A percentile compares a stretch with the other conserved stretches of the same genome.
These are phyloP conservation scores for Holtermannia corniformis DNA, from an alignment of 768 basidiomycete genomes.

Conservation along the genomic window DNA sequence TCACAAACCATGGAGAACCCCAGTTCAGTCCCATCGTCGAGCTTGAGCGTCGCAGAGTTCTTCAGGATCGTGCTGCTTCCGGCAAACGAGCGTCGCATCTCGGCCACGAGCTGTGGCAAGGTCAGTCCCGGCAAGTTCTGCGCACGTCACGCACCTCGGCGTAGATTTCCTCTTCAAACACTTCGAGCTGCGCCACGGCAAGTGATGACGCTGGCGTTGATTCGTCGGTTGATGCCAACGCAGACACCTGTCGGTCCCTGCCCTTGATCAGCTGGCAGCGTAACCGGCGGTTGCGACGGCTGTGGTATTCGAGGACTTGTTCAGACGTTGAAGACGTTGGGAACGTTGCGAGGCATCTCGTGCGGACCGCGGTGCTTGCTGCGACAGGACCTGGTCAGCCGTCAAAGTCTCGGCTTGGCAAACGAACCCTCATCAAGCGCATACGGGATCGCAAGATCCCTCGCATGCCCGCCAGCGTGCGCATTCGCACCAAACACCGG, in stretches of 20 bases:
- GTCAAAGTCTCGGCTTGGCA: not conserved
- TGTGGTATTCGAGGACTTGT: conserved; percentile 24
- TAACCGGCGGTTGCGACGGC: conserved; percentile 15
- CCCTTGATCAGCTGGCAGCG: conserved; percentile 11
- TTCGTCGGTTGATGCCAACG: not conserved
- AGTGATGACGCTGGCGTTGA: conserved; percentile 13
- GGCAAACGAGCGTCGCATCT: conserved; percentile 17
- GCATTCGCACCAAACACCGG: conserved; percentile 28
- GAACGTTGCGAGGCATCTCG: conserved; percentile 30
- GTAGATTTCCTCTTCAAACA: conserved; percentile 33
- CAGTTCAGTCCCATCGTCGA: conserved; percentile 11
- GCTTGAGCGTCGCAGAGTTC: conserved; percentile 2
- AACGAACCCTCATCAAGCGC: conserved; percentile 32
- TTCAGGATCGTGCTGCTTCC: conserved; percentile 4
- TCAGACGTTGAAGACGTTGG: conserved; percentile 25
- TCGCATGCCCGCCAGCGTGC: conserved; percentile 20
- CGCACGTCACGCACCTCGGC: conserved; percentile 18
- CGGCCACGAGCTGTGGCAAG: not conserved
- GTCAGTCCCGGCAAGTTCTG: not conserved
- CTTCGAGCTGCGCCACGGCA: conserved; percentile 25
- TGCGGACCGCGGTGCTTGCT: conserved; percentile 12
- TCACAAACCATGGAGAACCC: conserved; percentile 20
- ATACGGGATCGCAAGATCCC: conserved; percentile 34
- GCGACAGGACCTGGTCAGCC: not conserved
- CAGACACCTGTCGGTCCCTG: not conserved